Evolutionary conservation across 2,329 filamentous ascomycete genomes (phyloP), one percentile per base, ranked within the genome.

Genomic region (Lachnellula arida): DNA sequence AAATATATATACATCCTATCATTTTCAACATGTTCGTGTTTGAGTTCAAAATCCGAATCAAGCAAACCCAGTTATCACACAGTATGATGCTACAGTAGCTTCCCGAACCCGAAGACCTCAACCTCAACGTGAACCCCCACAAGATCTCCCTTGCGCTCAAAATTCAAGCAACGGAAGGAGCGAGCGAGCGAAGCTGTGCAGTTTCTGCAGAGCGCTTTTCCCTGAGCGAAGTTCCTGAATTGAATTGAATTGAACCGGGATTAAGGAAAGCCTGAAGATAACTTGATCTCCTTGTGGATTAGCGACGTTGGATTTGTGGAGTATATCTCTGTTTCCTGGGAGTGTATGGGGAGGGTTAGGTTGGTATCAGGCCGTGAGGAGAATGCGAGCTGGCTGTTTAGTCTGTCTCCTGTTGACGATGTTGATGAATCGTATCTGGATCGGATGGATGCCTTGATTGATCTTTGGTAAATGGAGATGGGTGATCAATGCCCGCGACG

Each of bases 131-230:
- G n/a, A n/a, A n/a, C n/a, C 22, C 40, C n/a, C 9, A 55, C 35
- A 22, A 51, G 34, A 51, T 48, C 53, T 12, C 39, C n/a, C 39
- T 51, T 51, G 3, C 51, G 35, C 32, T 51, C 48, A 39, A 55
- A 55, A 28, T 40, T 51, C 7, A 25, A 6, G 53, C 53, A 14
- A 55, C n/a, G 39, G 19, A 37, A 23, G 53, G 48, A 47, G 46
- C 39, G 17, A 55, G 32, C 19, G 19, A 19, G n/a, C n/a, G n/a
- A n/a, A n/a, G 1, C 32, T 23, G 7, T 51, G 15, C 14, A 55
- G 53, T 37, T 42, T 55, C 14, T 15, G 23, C 8, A 55, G 3
- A 51, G 32, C 2, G 22, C 78, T 40, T 25, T 22, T 2, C 51
- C 51, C 15, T 23, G 40, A 6, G 32, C 17, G 40, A 3, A 32